Evolutionary conservation across 2,329 filamentous ascomycete species (phyloP).

Genomic region (Colletotrichum aenigma): DNA sequence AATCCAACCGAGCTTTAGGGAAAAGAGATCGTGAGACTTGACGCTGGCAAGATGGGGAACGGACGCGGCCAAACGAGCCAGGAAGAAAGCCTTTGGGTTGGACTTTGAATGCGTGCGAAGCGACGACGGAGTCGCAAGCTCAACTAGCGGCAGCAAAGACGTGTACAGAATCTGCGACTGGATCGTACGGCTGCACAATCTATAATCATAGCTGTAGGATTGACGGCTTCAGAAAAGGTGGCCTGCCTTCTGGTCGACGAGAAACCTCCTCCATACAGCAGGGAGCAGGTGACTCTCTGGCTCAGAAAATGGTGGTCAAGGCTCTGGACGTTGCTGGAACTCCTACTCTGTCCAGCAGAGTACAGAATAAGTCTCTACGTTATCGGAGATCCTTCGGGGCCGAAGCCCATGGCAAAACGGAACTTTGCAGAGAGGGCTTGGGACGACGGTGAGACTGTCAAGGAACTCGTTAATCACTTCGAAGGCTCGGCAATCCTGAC

Average conservation of each 20-base stretch:
- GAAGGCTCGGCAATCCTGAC: neutral
- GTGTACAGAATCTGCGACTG: neutral
- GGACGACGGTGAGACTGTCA: neutral
- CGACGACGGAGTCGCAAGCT: neutral
- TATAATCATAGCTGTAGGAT: neutral
- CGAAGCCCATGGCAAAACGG: neutral
- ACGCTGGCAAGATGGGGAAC: neutral
- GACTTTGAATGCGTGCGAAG: neutral
- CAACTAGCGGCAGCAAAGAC: neutral
- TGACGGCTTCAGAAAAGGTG: neutral
- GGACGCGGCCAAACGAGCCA: neutral
- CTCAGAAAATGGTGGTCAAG: neutral
- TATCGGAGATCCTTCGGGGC: accelerated
- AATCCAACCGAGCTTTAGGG: neutral
- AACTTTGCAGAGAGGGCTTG: neutral
- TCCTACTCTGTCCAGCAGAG: neutral
- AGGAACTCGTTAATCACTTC: neutral
- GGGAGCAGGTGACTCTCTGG: neutral
- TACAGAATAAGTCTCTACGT: neutral
- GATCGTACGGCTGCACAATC: neutral
- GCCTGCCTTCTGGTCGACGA: neutral
- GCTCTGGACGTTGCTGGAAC: neutral
- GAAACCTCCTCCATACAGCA: neutral
- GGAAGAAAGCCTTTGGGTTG: neutral
- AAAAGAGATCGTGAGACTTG: neutral